These are phyloP conservation scores for Teunomyces pallodes DNA, from an alignment of 805 yeast genomes.

Conservation along the genomic window DNA sequence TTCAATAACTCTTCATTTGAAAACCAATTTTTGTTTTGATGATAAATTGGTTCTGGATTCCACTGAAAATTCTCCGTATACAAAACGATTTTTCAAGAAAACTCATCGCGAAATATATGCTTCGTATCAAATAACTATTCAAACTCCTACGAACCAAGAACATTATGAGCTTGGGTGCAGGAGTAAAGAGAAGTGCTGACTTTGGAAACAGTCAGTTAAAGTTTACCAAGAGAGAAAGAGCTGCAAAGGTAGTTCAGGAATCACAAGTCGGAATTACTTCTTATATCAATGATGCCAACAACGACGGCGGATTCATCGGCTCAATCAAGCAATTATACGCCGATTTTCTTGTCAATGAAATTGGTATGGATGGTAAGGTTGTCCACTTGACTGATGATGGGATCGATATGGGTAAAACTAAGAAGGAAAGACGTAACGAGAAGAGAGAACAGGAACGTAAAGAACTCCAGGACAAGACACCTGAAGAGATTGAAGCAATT, in stretches of 20 bases:
- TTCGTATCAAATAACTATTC: constrained; percentile 8
- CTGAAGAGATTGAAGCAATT: constrained; percentile 31
- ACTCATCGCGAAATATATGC: constrained; percentile 3
- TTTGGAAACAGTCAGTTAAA: neutral
- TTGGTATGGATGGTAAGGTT: constrained; percentile 64
- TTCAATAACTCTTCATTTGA: too few species aligned
- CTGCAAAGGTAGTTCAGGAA: constrained; percentile 55
- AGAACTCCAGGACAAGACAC: constrained; percentile 27
- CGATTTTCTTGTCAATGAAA: constrained; percentile 92
- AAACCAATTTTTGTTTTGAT: neutral
- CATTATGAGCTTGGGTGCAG: neutral
- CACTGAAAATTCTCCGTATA: too few species aligned
- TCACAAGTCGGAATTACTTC: constrained; percentile 84
- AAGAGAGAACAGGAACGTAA: constrained; percentile 39
- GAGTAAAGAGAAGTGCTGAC: constrained; percentile 10
- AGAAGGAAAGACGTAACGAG: constrained; percentile 48
- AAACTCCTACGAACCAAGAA: constrained; percentile 3
- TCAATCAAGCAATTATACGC: constrained; percentile 84
- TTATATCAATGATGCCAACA: constrained; percentile 49
- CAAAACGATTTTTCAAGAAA: neutral
- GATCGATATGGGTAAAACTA: constrained; percentile 43
- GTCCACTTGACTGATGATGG: constrained; percentile 78
- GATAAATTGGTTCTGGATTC: neutral
- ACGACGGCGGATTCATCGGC: constrained; percentile 65
- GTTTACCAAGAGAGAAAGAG: constrained; percentile 16